These are phyloP conservation scores for Cephalotrichum gorgonifer DNA, from an alignment of 2,329 filamentous ascomycete species.

Conservation along the genomic window DNA sequence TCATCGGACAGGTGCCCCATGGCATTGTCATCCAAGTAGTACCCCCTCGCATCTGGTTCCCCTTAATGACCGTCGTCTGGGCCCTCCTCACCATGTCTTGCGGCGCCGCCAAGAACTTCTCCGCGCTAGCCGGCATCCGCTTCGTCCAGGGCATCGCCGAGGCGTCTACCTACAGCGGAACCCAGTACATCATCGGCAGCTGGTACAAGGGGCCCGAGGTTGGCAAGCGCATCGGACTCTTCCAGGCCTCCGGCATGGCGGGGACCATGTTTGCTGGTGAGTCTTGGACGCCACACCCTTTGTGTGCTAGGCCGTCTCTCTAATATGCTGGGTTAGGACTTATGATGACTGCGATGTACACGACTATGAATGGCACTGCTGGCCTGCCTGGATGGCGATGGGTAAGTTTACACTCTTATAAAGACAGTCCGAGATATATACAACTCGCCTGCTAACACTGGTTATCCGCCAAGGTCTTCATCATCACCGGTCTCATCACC, in stretches of 20 bases:
- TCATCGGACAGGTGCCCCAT: constrained; percentile 31
- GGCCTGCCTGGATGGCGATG: constrained; percentile 21
- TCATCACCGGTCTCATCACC: constrained; percentile 8
- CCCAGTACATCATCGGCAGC: constrained; percentile 41
- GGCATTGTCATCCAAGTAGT: constrained; percentile 37
- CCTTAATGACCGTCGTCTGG: constrained; percentile 36
- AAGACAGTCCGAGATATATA: too few relatives aligned
- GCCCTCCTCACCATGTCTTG: constrained; percentile 28
- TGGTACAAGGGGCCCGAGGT: constrained; percentile 51
- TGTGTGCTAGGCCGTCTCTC: too few relatives aligned
- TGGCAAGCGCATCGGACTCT: constrained; percentile 43
- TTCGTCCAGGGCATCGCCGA: constrained; percentile 46
- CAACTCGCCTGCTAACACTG: too few relatives aligned
- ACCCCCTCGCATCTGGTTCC: constrained; percentile 36
- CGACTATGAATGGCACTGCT: constrained; percentile 15
- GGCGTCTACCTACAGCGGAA: constrained; percentile 42
- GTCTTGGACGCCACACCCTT: too few relatives aligned
- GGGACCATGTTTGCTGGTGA: constrained; percentile 26
- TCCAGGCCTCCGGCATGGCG: constrained; percentile 44
- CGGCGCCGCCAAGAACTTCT: constrained; percentile 12
- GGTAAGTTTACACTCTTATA: constrained; percentile 21
- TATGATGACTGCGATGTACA: constrained; percentile 3
- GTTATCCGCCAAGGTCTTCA: constrained; percentile 28
- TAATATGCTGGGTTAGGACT: too few relatives aligned
- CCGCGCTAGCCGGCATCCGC: constrained; percentile 35